Conservation (phyloP, 768 basidiomycete genomes). For the Psilocybe tampanensis region DNA sequence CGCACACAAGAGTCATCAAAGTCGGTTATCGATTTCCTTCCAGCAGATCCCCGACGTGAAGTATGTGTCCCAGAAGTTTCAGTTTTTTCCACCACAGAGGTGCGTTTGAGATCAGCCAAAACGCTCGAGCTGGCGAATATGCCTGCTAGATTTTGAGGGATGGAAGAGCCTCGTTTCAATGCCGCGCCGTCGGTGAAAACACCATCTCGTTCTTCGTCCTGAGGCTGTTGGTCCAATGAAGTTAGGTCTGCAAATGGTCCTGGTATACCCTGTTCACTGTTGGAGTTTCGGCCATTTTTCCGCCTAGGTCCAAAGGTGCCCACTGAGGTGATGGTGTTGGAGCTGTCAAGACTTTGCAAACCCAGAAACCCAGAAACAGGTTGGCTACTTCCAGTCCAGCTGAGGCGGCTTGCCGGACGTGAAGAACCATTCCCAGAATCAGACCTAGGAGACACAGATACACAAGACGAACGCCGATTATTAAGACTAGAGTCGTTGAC, state of each 20-base stretch:
- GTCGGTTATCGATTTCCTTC: no score
- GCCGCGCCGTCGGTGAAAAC: no score
- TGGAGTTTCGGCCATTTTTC: background rate
- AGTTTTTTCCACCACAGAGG: background rate
- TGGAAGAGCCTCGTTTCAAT: background rate
- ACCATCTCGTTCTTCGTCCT: no score
- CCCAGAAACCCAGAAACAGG: constrained; percentile 1
- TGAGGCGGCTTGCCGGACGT: background rate
- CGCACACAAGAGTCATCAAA: no score
- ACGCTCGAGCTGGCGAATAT: constrained; percentile 2
- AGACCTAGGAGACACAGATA: constrained; percentile 2
- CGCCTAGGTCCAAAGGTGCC: constrained; percentile 22
- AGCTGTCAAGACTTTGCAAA: constrained; percentile 14
- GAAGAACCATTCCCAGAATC: background rate
- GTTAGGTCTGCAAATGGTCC: no score
- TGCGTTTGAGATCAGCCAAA: background rate
- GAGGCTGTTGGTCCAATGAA: no score
- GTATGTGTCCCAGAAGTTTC: background rate
- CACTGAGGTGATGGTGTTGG: constrained; percentile 19
- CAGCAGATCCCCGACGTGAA: no score
- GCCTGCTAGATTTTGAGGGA: background rate
- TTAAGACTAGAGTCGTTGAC: no score
- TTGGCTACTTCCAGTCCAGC: background rate
- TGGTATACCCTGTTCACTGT: background rate
- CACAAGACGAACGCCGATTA: background rate